These are phyloP conservation scores for Nemania sp. DNA, from an alignment of 2,329 filamentous ascomycete genomes.

Conservation along the genomic window DNA sequence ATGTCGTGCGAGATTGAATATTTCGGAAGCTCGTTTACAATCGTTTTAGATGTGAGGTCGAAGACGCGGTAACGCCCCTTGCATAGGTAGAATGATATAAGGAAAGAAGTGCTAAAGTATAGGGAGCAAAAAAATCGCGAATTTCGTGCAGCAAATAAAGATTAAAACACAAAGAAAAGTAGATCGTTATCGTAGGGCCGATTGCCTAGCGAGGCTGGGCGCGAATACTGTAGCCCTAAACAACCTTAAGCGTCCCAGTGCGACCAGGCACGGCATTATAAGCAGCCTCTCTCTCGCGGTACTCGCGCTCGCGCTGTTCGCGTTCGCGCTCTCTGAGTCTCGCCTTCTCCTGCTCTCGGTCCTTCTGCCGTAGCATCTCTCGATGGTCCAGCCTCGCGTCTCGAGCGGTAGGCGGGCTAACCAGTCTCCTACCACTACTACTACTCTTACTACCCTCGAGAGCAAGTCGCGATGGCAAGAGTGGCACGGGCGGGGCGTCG, in stretches of 20 bases:
- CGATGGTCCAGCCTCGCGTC: slow-evolving; percentile 22
- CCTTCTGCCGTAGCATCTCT: slow-evolving; percentile 29
- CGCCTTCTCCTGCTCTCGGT: slow-evolving; percentile 39
- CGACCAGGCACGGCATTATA: slow-evolving; percentile 49
- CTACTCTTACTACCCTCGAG: not conserved
- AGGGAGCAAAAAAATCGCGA: not conserved
- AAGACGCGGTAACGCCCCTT: not conserved
- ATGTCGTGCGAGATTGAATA: slow-evolving; percentile 13
- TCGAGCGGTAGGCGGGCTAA: slow-evolving; percentile 12
- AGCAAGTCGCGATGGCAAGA: slow-evolving; percentile 37
- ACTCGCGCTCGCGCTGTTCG: slow-evolving; percentile 41
- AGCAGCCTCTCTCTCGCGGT: slow-evolving; percentile 41
- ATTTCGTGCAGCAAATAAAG: not conserved
- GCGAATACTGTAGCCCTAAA: slow-evolving; percentile 37
- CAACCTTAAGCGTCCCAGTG: slow-evolving; percentile 50
- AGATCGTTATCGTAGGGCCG: not conserved
- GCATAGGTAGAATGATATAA: not conserved
- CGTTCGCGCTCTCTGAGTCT: slow-evolving; percentile 40
- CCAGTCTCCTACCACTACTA: slow-evolving; percentile 18
- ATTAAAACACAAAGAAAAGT: no score
- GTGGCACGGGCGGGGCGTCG: slow-evolving; percentile 47
- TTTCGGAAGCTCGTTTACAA: not conserved
- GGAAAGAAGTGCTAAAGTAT: not conserved
- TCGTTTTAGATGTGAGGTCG: not conserved
- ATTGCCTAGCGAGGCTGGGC: no score